Percentiles rank a stretch among this genome's conserved stretches.
phyloP scores from a whole-genome alignment of 2,329 filamentous ascomycete species.

The Ophiognomonia clavigignenti-juglandacearum region DNA sequence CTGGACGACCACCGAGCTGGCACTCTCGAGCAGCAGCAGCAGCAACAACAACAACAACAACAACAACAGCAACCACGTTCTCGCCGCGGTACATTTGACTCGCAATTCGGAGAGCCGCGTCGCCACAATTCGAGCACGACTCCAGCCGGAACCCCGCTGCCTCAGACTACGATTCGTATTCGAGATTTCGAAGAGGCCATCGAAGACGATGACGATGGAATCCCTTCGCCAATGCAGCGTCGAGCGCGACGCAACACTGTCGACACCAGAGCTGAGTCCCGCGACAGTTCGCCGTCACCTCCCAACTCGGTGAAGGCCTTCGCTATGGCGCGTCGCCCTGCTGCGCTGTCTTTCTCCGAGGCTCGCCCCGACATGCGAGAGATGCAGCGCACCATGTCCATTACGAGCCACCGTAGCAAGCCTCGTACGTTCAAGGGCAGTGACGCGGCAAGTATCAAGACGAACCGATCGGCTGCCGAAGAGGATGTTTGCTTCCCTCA shows the following conservation, averaged over 20 bases:
- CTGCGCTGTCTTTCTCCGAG: slow-evolving; percentile 58
- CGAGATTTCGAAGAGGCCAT: slow-evolving; percentile 87
- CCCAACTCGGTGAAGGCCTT: slow-evolving; percentile 98
- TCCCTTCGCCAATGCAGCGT: slow-evolving; percentile 35
- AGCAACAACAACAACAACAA: slow-evolving; percentile 43
- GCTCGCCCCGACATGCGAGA: slow-evolving; percentile 37
- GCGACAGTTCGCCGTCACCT: slow-evolving; percentile 72
- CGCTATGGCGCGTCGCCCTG: slow-evolving; percentile 80
- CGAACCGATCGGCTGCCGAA: slow-evolving; percentile 71
- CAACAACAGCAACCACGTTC: slow-evolving; percentile 55
- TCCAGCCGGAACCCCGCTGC: slow-evolving; percentile 32
- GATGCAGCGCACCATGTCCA: slow-evolving; percentile 67
- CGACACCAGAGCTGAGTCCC: slow-evolving; percentile 49
- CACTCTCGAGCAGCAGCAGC: slow-evolving; percentile 35
- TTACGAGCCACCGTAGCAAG: slow-evolving; percentile 53
- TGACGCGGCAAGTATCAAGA: slow-evolving; percentile 56
- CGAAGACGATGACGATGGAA: slow-evolving; percentile 64
- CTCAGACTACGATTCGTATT: slow-evolving; percentile 45
- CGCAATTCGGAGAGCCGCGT: slow-evolving; percentile 50
- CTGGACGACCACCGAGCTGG: slow-evolving; percentile 84
- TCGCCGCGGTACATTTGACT: slow-evolving; percentile 71
- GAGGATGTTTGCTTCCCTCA: slow-evolving; percentile 79
- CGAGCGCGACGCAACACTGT: slow-evolving; percentile 53
- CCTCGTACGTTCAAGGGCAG: slow-evolving; percentile 53
- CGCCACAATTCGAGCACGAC: slow-evolving; percentile 28